These are phyloP conservation scores for Melaleuca quinquenervia DNA, from an alignment of 345 rosid species.

Conservation along the genomic window DNA sequence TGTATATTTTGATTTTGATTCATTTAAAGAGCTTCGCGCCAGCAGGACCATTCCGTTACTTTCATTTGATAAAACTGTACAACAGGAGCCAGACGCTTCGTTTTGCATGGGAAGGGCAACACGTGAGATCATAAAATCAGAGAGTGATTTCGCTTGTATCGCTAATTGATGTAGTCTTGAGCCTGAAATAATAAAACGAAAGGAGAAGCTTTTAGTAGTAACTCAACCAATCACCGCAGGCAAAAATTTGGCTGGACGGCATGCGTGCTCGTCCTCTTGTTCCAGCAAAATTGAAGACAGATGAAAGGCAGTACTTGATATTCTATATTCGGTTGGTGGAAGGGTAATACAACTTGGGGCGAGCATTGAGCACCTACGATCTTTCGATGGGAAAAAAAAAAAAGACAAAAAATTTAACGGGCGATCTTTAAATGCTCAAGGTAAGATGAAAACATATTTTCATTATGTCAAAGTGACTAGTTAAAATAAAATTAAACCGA, in stretches of 20 bases:
- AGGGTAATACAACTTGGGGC: neutral
- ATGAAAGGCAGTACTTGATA: neutral
- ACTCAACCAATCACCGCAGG: neutral
- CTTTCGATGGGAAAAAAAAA: rapidly evolving
- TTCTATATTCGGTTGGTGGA: neutral
- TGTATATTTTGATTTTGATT: too few species aligned
- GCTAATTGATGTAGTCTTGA: neutral
- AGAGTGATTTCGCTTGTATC: too few species aligned
- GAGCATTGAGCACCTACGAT: neutral
- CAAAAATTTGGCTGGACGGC: neutral
- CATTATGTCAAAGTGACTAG: neutral
- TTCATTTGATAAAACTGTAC: too few species aligned
- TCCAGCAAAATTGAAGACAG: neutral
- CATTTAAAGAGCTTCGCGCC: too few species aligned
- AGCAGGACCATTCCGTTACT: too few species aligned
- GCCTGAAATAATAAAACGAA: neutral
- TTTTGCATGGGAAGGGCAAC: too few species aligned
- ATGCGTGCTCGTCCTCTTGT: rapidly evolving
- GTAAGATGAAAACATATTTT: neutral
- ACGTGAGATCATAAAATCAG: too few species aligned
- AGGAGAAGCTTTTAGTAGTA: neutral
- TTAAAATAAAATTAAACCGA: neutral
- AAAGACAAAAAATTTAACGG: neutral
- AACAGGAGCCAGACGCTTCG: too few species aligned
- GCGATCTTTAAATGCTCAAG: neutral